Evolutionary conservation across 2,329 filamentous ascomycete species (phyloP), one percentile per base, ranked within the genome.

Genomic region (Ascochyta koolunga): DNA sequence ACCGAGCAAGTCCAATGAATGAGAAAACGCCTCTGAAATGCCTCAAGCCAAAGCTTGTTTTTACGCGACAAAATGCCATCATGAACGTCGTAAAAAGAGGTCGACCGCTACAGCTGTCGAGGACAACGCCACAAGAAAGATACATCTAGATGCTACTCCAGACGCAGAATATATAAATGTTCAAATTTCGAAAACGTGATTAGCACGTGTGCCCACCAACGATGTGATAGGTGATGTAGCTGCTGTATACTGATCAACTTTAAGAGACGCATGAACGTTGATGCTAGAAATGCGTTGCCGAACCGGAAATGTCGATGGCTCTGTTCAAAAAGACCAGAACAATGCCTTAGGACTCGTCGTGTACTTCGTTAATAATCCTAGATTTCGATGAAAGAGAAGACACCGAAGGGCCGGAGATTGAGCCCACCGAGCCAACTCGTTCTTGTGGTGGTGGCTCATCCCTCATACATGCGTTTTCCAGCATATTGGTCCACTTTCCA

Each of bases 401-500:
- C 36, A 58, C 59, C 5, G 68, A 63, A 27, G 66, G 59, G 29
- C 68, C 68, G 36, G 68, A 64, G 37, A 72, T 62, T 11, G 72
- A 72, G 41, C 64, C 51, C 15, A 73, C 65, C n/a, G 51, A 50
- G 5, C 65, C 61, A 41, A 73, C 60, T 27, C 73, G 71, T 54
- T 76, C 74, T 61, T 78, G 76, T 42, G 81, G 82, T 25, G 85
- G 82, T 48, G 86, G 84, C 68, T 96, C 92, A 71, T 96, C 93
- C 74, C 93, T 87, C 91, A 98, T 96, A 78, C 95, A 99, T 5
- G 93, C 91, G 71, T 91, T 96, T 74, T 99, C 95, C 29, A 99
- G 82, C 83, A 96, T 93, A 76, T 98, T 98, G 11, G 95, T 99
- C 95, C 95, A 99, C 76, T 98, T 98, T 27, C 95, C 95, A 75